These are phyloP conservation scores for Coemansia sp. DNA, from an alignment of 192 early-diverging fungal genomes.

Conservation along the genomic window DNA sequence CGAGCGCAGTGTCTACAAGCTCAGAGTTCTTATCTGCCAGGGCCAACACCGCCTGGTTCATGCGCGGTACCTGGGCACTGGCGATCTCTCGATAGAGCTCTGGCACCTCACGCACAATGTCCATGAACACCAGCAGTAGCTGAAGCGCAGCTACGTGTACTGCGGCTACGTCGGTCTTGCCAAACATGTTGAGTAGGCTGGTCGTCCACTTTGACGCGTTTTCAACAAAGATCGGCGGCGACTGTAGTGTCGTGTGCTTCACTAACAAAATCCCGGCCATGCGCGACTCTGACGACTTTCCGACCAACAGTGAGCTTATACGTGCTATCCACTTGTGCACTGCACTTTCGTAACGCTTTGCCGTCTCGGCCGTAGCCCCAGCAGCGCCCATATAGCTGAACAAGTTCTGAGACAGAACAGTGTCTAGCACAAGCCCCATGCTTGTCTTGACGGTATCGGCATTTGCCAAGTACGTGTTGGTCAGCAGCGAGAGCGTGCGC, in stretches of 20 bases:
- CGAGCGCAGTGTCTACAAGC: conserved; percentile 22
- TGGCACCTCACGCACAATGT: conserved; percentile 48
- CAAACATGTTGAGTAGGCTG: conserved; percentile 30
- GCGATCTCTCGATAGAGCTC: conserved; percentile 47
- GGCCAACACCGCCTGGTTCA: conserved; percentile 48
- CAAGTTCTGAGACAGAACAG: conserved; percentile 45
- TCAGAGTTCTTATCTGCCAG: conserved; percentile 44
- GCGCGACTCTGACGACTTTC: conserved; percentile 45
- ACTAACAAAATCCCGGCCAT: conserved; percentile 48
- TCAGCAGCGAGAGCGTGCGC: conserved; percentile 49
- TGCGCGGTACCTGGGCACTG: conserved; percentile 41
- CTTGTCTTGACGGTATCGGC: conserved; percentile 39
- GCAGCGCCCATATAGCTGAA: conserved; percentile 21
- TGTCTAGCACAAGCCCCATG: conserved; percentile 37
- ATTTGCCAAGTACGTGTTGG: conserved; percentile 48
- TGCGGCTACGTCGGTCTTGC: conserved; percentile 33
- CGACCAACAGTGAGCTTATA: conserved; percentile 36
- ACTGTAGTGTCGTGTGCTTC: conserved; percentile 52
- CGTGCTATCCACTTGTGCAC: conserved; percentile 53
- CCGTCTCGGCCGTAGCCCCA: conserved; percentile 16
- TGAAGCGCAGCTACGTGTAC: conserved; percentile 30
- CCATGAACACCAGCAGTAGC: conserved; percentile 42
- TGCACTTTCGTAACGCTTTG: conserved; percentile 38
- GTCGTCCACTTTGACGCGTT: conserved; percentile 48
- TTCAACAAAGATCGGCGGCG: conserved; percentile 35